Evolutionary conservation across 2,329 filamentous ascomycete species (phyloP).

Genomic region (Sarocladium brachiariae): DNA sequence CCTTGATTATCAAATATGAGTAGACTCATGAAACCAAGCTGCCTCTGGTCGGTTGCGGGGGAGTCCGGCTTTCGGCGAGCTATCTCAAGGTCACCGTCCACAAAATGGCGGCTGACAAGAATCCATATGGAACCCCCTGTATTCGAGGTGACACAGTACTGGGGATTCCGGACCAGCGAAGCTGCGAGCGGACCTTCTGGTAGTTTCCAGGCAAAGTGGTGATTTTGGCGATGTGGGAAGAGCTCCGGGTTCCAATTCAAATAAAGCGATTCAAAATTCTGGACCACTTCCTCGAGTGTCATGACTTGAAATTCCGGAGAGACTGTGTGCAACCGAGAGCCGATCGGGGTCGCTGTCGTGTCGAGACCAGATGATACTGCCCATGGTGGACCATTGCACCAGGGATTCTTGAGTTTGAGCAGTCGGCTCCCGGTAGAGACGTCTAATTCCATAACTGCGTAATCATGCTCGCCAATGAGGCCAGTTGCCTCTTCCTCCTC

Average conservation of each 20-base stretch:
- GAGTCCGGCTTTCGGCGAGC: slow-evolving; percentile 31
- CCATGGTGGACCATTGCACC: slow-evolving; percentile 77
- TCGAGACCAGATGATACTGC: slow-evolving; percentile 31
- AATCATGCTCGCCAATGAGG: slow-evolving; percentile 85
- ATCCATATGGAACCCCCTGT: slow-evolving; percentile 67
- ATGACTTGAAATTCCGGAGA: slow-evolving; percentile 27
- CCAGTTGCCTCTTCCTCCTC: slow-evolving; percentile 76
- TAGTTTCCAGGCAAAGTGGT: slow-evolving; percentile 80
- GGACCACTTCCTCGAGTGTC: slow-evolving; percentile 74
- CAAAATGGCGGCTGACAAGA: slow-evolving; percentile 79
- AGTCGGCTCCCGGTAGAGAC: slow-evolving; percentile 52
- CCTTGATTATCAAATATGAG: slow-evolving; percentile 71
- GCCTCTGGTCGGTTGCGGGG: slow-evolving; percentile 36
- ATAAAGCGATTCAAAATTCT: slow-evolving; percentile 93
- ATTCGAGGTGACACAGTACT: slow-evolving; percentile 61
- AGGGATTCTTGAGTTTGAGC: slow-evolving; percentile 90
- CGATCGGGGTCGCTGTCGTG: background rate
- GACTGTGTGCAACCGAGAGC: background rate
- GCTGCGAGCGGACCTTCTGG: slow-evolving; percentile 41
- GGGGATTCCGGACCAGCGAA: slow-evolving; percentile 59
- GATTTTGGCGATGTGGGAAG: slow-evolving; percentile 75
- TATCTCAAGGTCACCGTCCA: slow-evolving; percentile 56
- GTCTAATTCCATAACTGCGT: slow-evolving; percentile 79
- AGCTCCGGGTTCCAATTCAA: slow-evolving; percentile 92
- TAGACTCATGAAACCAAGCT: slow-evolving; percentile 78